Conservation (phyloP, 257 asterid genomes). For the Solanum neorickii region DNA sequence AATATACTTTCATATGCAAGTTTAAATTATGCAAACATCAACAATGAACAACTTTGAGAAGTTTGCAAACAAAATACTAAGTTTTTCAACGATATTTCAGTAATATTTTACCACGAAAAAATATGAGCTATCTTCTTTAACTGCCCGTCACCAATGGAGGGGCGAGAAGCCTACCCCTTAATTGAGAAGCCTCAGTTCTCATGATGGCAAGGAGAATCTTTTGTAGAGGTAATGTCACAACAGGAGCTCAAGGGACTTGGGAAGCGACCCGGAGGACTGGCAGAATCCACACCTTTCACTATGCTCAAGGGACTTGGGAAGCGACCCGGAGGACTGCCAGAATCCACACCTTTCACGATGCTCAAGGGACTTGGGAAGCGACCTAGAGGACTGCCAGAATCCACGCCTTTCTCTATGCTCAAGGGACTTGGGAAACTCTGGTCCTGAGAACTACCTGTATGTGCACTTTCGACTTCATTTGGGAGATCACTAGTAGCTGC, state of each 20-base stretch:
- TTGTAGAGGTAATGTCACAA: not conserved
- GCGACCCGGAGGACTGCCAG: too few relatives aligned
- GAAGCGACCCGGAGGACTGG: too few relatives aligned
- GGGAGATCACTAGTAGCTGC: not conserved
- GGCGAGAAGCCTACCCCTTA: not conserved
- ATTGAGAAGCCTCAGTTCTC: not conserved
- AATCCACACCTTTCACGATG: too few relatives aligned
- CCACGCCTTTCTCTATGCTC: not conserved
- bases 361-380: not conserved
- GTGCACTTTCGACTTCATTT: not conserved
- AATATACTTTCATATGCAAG: not conserved
- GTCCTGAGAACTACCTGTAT: not conserved
- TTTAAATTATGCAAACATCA: not conserved
- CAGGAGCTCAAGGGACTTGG: not conserved
- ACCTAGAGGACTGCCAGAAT: not conserved
- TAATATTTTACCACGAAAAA: not conserved
- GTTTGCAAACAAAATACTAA: not conserved
- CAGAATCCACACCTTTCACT: too few relatives aligned
- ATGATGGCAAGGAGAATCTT: not conserved
- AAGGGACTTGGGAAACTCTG: not conserved
- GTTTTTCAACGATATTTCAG: not conserved
- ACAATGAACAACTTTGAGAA: not conserved
- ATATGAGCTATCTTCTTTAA: not conserved
- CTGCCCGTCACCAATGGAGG: not conserved
- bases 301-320: too few relatives aligned